These are phyloP conservation scores for Pseudotsuga menziesii DNA, from an alignment of 75 land plant genomes.

Conservation along the genomic window DNA sequence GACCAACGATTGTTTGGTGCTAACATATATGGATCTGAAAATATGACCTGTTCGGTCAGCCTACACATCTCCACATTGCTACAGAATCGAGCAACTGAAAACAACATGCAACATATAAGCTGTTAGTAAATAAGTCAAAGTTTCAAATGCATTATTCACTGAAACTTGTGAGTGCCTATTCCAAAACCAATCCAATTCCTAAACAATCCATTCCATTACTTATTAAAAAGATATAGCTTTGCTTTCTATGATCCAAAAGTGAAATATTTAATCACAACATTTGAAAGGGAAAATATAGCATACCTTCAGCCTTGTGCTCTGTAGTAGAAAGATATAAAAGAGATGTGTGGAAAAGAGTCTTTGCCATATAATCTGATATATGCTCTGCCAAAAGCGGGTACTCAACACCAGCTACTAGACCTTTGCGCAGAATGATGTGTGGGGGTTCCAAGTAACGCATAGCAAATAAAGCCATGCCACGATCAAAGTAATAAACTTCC, in stretches of 20 bases:
- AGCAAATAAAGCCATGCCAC: slow-evolving; percentile 67
- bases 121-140: neutral
- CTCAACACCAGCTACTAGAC: slow-evolving; percentile 75
- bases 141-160: neutral
- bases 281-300: neutral
- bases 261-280: neutral
- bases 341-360: slow-evolving; percentile 80
- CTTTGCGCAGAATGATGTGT: slow-evolving; percentile 90
- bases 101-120: slow-evolving; percentile 7
- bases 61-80: slow-evolving; percentile 93
- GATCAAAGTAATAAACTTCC: slow-evolving; percentile 90
- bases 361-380: slow-evolving; percentile 90
- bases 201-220: neutral
- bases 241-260: neutral
- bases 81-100: slow-evolving; percentile 88
- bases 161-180: neutral
- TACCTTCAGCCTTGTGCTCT: slow-evolving; percentile 74
- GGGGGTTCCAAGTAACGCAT: slow-evolving; percentile 98
- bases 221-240: neutral
- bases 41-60: slow-evolving; percentile 90
- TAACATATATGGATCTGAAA: slow-evolving; percentile 90
- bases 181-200: neutral
- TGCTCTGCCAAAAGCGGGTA: slow-evolving; percentile 94
- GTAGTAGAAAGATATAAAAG: slow-evolving; percentile 67
- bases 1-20: slow-evolving; percentile 84